phyloP scores from a whole-genome alignment of 177 flowering plant genomes.

The Tripterygium wilfordii region DNA sequence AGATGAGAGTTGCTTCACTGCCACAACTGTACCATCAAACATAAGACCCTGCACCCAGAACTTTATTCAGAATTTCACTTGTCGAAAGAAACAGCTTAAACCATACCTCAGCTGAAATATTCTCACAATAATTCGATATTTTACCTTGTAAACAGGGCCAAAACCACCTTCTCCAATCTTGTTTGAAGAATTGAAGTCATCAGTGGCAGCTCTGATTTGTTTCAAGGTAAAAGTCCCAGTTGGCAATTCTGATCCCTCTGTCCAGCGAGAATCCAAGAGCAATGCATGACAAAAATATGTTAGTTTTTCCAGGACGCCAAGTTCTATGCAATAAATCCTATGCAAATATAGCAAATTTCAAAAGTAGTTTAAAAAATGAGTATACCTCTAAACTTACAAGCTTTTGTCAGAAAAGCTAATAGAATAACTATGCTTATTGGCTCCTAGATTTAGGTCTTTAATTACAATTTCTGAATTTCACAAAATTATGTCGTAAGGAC shows the following conservation, averaged over 20 bases:
- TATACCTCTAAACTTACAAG: too few relatives aligned
- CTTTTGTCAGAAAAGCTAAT: too few relatives aligned
- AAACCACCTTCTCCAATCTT: constrained; percentile 7
- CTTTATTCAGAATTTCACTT: neutral
- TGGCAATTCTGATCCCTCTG: neutral
- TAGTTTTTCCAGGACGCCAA: too few relatives aligned
- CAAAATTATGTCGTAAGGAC: too few relatives aligned
- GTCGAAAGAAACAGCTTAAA: neutral
- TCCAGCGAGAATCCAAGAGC: neutral
- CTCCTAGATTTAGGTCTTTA: too few relatives aligned
- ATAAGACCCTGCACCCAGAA: constrained; percentile 43
- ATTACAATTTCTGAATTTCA: too few relatives aligned
- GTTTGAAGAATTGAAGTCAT: neutral
- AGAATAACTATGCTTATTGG: too few relatives aligned
- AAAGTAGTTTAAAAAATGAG: too few relatives aligned
- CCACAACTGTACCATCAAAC: constrained; percentile 58
- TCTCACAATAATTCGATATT: neutral
- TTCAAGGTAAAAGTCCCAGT: neutral
- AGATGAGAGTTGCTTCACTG: constrained; percentile 76
- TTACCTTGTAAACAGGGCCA: constrained; percentile 4
- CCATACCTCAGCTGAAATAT: neutral
- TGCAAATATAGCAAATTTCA: too few relatives aligned
- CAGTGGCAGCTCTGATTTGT: constrained; percentile 3
- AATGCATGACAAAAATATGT: neutral
- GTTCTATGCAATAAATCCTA: too few relatives aligned